Evolutionary conservation across 2,329 filamentous ascomycete species (phyloP), one percentile per base, ranked within the genome.

Genomic region (Helicocarpus griseus): DNA sequence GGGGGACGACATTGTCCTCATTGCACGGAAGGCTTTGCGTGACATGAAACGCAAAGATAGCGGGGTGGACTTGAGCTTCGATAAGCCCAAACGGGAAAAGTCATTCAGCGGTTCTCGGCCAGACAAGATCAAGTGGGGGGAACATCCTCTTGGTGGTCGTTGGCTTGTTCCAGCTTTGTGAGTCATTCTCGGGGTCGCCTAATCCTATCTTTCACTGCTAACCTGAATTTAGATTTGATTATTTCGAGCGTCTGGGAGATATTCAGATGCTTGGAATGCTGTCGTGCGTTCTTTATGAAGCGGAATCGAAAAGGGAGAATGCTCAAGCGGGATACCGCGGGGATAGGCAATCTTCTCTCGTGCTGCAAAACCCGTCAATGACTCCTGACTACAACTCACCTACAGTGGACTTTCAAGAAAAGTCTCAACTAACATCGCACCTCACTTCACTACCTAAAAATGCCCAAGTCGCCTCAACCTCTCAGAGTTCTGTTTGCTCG

Each of bases 261-360:
- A 69, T 81, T 1, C 81, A 84, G 60, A 82, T 83, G 77, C 71
- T 84, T 31, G 81, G 79, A n/a, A 81, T 81, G 76, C 65, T 84
- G 35, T 80, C 81, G 3, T 82, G 79, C 56, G 72, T 83, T 31
- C 73, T 83, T 50, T 67, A 73, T 13, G 74, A 79, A 58, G 71
- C 75, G 19, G 67, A 51, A 7, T 65, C 66, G 8, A 63, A 62
- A 35, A 65, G 17, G 22, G 47, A 73, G 54, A 65, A 66, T 11
- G 68, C 72, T 35, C 66, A 65, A 22, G 65, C 60, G 22, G 45
- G 31, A 17, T 60, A 66, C 3, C 66, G 69, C 22, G 51, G 54
- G 50, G 54, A 54, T 35, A 53, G 53, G 28, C 31, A 38, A 41
- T 51, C 53, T 28, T 58, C 69, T n/a, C 69, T 70, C 59, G 66